phyloP scores from a whole-genome alignment of 495 filamentous ascomycete genomes.

The Letharia columbiana region DNA sequence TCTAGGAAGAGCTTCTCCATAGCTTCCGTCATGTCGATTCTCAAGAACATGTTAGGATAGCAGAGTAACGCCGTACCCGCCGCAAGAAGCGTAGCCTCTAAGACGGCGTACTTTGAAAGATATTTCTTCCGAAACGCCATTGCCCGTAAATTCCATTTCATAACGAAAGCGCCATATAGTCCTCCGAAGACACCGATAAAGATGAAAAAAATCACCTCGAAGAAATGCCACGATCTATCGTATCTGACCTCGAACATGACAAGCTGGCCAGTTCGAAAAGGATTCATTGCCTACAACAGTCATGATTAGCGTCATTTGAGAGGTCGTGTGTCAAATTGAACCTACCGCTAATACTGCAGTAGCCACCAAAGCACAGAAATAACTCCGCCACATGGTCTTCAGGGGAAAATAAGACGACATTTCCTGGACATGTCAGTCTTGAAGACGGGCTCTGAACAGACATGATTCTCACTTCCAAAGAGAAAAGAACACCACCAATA shows the following conservation, averaged over 20 bases:
- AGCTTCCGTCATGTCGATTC: slow-evolving; percentile 98
- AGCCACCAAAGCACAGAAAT: slow-evolving; percentile 94
- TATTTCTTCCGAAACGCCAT: slow-evolving; percentile 96
- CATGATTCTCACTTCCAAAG: slow-evolving; percentile 56
- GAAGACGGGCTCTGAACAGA: not conserved
- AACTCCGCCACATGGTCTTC: slow-evolving; percentile 96
- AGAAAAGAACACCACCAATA: slow-evolving; percentile 94
- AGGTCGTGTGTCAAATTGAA: not conserved
- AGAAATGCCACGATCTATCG: slow-evolving; percentile 95
- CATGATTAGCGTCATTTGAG: not conserved
- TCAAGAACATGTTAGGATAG: slow-evolving; percentile 90
- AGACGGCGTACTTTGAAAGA: slow-evolving; percentile 69
- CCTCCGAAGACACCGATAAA: slow-evolving; percentile 89
- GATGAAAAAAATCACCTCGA: slow-evolving; percentile 88
- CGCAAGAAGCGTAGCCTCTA: slow-evolving; percentile 82
- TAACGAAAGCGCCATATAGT: slow-evolving; percentile 92
- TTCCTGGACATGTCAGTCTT: slow-evolving; percentile 43
- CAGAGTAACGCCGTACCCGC: slow-evolving; percentile 79
- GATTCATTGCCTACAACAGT: slow-evolving; percentile 69
- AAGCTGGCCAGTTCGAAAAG: slow-evolving; percentile 93
- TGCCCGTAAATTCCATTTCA: slow-evolving; percentile 92
- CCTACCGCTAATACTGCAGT: slow-evolving; percentile 79
- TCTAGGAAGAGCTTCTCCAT: slow-evolving; percentile 97
- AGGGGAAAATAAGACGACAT: slow-evolving; percentile 97
- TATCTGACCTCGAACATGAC: slow-evolving; percentile 99